Evolutionary conservation across 768 basidiomycete species (phyloP).

Genomic region (Lentinula sp.): DNA sequence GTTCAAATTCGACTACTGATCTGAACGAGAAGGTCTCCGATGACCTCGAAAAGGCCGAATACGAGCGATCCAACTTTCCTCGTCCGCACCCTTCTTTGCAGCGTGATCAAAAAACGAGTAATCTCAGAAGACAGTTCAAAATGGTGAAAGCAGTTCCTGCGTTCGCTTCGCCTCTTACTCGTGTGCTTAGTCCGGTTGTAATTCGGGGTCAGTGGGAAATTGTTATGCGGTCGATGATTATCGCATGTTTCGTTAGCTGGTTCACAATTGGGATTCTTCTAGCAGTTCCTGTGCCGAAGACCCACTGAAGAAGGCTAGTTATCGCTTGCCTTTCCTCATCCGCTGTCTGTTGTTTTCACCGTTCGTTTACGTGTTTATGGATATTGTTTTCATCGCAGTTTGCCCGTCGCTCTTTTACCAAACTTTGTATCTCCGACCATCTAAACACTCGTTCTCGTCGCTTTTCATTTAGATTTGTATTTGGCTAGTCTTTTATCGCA

Average conservation of each 20-base stretch:
- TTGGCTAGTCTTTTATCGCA: background rate
- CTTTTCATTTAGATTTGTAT: background rate
- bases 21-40: background rate
- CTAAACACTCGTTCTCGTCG: background rate
- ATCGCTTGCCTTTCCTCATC: background rate
- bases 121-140: slow-evolving; percentile 29
- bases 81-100: slow-evolving; percentile 1
- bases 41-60: background rate
- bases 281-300: slow-evolving; percentile 28
- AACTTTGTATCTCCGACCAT: background rate
- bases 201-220: slow-evolving; percentile 85
- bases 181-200: slow-evolving; percentile 62
- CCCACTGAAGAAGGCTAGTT: background rate
- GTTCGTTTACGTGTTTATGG: background rate
- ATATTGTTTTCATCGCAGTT: background rate
- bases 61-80: slow-evolving; percentile 4
- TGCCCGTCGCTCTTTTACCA: background rate
- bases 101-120: background rate
- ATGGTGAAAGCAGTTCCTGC: slow-evolving; percentile 56
- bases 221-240: slow-evolving; percentile 50
- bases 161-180: slow-evolving; percentile 65
- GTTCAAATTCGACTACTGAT: background rate
- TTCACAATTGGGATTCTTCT: slow-evolving; percentile 33
- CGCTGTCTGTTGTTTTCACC: background rate
- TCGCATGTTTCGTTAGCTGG: slow-evolving; percentile 43